Evolutionary conservation across 495 filamentous ascomycete genomes (phyloP).

Genomic region (Penicillium pulvis): DNA sequence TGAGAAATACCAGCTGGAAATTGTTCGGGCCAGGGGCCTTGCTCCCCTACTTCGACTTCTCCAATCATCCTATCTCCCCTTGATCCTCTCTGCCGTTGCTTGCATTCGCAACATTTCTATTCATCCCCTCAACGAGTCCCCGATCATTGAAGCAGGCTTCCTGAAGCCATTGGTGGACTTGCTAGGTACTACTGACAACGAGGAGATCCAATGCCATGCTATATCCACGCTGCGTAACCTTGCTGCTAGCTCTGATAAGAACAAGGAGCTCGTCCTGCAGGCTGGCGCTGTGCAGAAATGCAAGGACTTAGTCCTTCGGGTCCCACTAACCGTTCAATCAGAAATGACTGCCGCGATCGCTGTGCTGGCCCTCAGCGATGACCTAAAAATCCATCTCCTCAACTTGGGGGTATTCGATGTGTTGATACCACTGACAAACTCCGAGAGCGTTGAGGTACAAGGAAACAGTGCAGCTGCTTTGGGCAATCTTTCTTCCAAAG

Average conservation of each 20-base stretch:
- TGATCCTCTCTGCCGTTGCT: slow-evolving; percentile 95
- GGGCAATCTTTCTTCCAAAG: slow-evolving; percentile 96
- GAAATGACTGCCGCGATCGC: slow-evolving; percentile 99
- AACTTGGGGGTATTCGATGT: slow-evolving; percentile 95
- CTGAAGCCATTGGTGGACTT: slow-evolving; percentile 90
- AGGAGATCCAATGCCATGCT: slow-evolving; percentile 98
- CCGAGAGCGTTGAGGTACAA: slow-evolving; percentile 95
- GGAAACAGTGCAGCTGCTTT: slow-evolving; percentile 96
- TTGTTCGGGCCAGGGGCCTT: slow-evolving; percentile 85
- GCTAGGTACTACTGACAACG: slow-evolving; percentile 92
- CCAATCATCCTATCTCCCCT: slow-evolving; percentile 90
- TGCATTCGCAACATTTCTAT: slow-evolving; percentile 99
- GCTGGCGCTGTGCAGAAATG: slow-evolving; percentile 98
- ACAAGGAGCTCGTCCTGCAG: slow-evolving; percentile 94
- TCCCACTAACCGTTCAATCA: slow-evolving; percentile 92
- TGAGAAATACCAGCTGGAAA: slow-evolving; percentile 98
- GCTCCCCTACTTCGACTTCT: slow-evolving; percentile 82
- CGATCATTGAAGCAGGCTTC: slow-evolving; percentile 97
- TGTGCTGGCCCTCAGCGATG: slow-evolving; percentile 93
- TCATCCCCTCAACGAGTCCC: slow-evolving; percentile 98
- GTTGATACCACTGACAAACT: slow-evolving; percentile 90
- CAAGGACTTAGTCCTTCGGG: slow-evolving; percentile 92
- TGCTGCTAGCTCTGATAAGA: slow-evolving; percentile 92
- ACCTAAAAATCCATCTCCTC: slow-evolving; percentile 89
- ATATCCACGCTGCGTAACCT: slow-evolving; percentile 96